Base-by-base conservation (phyloP, 2,329 filamentous ascomycete species). In the Stachybotrys elegans region DNA sequence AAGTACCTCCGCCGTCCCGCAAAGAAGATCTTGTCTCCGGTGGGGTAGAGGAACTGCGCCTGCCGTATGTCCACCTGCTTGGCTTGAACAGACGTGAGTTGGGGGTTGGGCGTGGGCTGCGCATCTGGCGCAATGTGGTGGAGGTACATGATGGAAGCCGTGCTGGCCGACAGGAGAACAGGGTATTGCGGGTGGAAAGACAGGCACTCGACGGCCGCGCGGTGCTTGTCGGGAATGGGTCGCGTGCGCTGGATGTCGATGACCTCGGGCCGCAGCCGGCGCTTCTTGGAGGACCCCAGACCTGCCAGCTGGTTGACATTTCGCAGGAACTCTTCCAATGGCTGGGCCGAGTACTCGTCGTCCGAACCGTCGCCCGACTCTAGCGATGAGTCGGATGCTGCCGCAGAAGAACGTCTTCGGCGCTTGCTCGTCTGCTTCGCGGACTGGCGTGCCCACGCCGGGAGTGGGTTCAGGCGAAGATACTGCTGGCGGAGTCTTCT, bases 161-260 rank as follows among this genome's bases (percentile, higher is more conserved):
- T 85, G 47, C 91, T 93, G 12, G 90, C 89, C 20, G 93, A 95
- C 46, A 97, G 80, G 22, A 98, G 80, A 14, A 98, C 83, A 5
- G 93, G 89, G 60, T 90, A 86, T 53, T 83, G 75, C 22, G 92
- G 90, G 67, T 98, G 93, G 75, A 97, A 96, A 9, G 83, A 84
- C 27, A 98, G 79, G 34, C 86, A 89, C 32, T 84, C 85, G 53
- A 97, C 84, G 11, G 88, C 79, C 16, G 86, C 87, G 65, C 81
- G 84, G 65, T 94, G 88, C 23, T 76, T 72, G 62, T 87, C 83
- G 20, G 87, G 79, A 51, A 97, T 85, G 62, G 96, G 90, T 62
- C 91, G 86, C 50, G 88, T 81, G 56, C 89, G 82, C 63, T 95
- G 88, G 49, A 98, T 95, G 62, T 94, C 87, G 53, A 98, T 76